Base-by-base conservation (phyloP, 768 basidiomycete species). In the Neoboletus magnificus region DNA sequence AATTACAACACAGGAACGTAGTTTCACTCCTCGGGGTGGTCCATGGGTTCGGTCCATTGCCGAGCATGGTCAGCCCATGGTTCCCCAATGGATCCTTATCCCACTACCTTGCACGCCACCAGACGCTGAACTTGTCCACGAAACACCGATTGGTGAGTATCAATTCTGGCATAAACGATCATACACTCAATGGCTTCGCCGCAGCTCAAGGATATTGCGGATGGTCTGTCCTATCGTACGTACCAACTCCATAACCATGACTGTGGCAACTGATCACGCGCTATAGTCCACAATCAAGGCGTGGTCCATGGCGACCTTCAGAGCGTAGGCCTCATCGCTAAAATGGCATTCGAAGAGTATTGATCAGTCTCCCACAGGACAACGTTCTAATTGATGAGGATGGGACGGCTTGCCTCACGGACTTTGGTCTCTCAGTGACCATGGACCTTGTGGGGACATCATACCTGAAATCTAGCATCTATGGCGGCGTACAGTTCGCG, bases 401-500 rank as follows among this genome's bases (percentile, higher is more conserved):
- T 5, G 70, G 70, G 18, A 65, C 71, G 15, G 80, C 80, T 13
- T 76, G 76, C 46, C 66, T 82, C 7, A 73, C 78, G 2, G 80
- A 82, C 60, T 82, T 82, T 56, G 80, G 81, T 6, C 68, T 79
- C 18, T 68, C 67, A 3, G 25, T 68, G 18, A 46, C 55, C 51
- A 50, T 18, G 4, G 71, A 73, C 25, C 66, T 71, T 25, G 23
- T 57, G 42, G 69, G 61, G 13, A 67, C 69, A 25, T 50, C 67
- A 11, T 69, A 69, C 44, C 20, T 71, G 40, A 73, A 67, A 18
- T 76, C 76, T 67, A 25, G 43, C 18, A 45, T 71, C 30, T 57
- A 62, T 29, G 81, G 79, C 5, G 72, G 71, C 16, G 67, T 79
- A 27, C 73, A 76, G 3, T 82, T 79, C 71, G 75, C 79, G 18